phyloP scores from a whole-genome alignment of 139 green algal genomes.

The Chlamydomonas incerta region DNA sequence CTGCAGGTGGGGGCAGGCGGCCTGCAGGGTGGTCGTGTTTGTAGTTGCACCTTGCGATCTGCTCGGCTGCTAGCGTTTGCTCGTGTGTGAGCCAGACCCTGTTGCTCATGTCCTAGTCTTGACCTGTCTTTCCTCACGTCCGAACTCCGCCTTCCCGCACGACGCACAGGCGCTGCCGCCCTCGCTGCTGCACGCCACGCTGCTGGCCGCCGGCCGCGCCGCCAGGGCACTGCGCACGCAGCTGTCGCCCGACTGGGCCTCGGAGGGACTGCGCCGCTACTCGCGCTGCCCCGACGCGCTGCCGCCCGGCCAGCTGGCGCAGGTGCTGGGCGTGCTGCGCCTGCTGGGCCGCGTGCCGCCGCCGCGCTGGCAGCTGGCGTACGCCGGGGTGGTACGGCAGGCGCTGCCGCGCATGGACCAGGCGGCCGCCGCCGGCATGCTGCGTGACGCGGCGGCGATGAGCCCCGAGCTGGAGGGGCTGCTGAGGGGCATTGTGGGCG shows the following conservation, averaged over 20 bases:
- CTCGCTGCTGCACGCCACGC: slow-evolving; percentile 4
- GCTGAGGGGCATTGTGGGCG: neutral
- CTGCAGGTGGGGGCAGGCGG: neutral
- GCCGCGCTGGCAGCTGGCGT: slow-evolving; percentile 1
- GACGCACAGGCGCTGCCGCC: neutral
- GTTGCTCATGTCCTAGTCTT: no score
- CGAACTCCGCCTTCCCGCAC: no score
- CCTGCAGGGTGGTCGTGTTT: no score
- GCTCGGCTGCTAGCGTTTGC: no score
- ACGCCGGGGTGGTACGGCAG: neutral
- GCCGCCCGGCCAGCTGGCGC: slow-evolving; percentile 17
- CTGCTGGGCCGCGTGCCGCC: slow-evolving; percentile 9
- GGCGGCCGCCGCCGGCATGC: neutral
- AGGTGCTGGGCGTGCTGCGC: slow-evolving; percentile 24
- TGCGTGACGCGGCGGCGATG: neutral
- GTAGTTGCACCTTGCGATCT: no score
- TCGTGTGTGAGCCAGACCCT: no score
- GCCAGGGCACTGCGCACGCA: neutral
- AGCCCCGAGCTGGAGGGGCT: slow-evolving; percentile 10
- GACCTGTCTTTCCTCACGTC: no score
- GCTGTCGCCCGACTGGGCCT: neutral
- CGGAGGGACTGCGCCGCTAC: neutral
- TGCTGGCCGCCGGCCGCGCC: neutral
- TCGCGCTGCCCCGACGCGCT: neutral
- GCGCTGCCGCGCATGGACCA: neutral